phyloP scores from a whole-genome alignment of 441 rosid genomes.

The Corymbia citriodora region DNA sequence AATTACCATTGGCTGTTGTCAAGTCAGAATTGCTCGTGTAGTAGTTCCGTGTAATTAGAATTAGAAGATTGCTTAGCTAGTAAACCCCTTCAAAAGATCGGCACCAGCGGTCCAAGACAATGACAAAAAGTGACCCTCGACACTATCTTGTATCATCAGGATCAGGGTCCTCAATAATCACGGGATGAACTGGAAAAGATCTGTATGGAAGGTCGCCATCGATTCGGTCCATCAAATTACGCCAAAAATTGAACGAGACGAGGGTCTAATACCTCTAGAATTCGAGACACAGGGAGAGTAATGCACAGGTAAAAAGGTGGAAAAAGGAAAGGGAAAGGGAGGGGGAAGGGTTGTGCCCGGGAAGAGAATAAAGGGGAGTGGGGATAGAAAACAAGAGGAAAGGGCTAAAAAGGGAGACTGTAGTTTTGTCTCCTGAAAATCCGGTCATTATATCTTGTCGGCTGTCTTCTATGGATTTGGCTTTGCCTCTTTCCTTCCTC shows the following conservation, averaged over 20 bases:
- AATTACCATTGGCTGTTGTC: background rate
- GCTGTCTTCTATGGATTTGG: background rate
- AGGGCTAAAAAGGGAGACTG: conserved; percentile 12
- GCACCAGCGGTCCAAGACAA: background rate
- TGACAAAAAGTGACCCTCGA: background rate
- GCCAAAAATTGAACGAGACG: background rate
- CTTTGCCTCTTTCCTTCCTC: background rate
- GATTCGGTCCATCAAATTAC: background rate
- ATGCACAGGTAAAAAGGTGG: background rate
- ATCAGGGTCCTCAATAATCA: background rate
- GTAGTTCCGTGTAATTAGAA: background rate
- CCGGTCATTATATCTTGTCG: conserved; percentile 44
- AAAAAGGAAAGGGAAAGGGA: background rate
- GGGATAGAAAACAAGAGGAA: conserved; percentile 22
- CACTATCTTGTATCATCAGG: background rate
- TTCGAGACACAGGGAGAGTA: background rate
- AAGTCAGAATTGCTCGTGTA: background rate
- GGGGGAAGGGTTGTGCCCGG: background rate
- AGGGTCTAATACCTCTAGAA: background rate
- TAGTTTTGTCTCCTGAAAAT: conserved; percentile 30
- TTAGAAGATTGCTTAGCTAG: background rate
- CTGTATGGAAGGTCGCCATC: background rate
- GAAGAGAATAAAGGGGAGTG: conserved; percentile 20
- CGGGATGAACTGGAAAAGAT: background rate
- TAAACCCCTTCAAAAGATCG: background rate